Conservation (phyloP, 371 early-diverging fungal species). For the Haplosporangium sp. region DNA sequence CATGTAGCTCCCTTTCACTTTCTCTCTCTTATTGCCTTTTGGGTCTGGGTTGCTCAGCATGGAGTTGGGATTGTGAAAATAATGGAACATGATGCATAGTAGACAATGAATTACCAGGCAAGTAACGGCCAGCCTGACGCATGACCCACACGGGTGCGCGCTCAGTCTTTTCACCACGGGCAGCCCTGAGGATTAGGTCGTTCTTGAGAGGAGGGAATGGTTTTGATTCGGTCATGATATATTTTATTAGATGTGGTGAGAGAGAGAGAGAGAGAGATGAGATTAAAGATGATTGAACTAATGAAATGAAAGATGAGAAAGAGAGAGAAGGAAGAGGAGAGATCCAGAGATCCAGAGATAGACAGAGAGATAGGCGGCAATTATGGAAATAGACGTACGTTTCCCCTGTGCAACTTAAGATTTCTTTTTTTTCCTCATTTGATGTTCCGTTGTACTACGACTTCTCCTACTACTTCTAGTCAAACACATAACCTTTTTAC, state of each 20-base stretch:
- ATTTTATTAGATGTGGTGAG: not conserved
- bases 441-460: too few relatives aligned
- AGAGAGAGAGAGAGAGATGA: not conserved
- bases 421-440: too few relatives aligned
- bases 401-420: too few relatives aligned
- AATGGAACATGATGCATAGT: not conserved
- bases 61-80: too few relatives aligned
- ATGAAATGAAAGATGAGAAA: not conserved
- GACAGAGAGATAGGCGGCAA: too few relatives aligned
- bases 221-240: slow-evolving; percentile 26
- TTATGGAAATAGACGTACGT: not conserved
- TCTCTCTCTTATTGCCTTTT: too few relatives aligned
- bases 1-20: too few relatives aligned
- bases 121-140: slow-evolving; percentile 98
- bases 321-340: not conserved
- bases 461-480: too few relatives aligned
- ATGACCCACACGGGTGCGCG: slow-evolving; percentile 97
- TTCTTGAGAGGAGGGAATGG: slow-evolving; percentile 89
- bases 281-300: not conserved
- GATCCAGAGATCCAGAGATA: too few relatives aligned
- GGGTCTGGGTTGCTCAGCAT: too few relatives aligned
- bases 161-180: slow-evolving; percentile 88
- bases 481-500: not conserved
- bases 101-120: slow-evolving; percentile 78
- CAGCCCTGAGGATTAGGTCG: slow-evolving; percentile 90